A percentile compares a stretch with the other conserved stretches of the same genome.
Evolutionary conservation across 2,329 filamentous ascomycete species (phyloP).

Genomic region (Truncatella angustata): DNA sequence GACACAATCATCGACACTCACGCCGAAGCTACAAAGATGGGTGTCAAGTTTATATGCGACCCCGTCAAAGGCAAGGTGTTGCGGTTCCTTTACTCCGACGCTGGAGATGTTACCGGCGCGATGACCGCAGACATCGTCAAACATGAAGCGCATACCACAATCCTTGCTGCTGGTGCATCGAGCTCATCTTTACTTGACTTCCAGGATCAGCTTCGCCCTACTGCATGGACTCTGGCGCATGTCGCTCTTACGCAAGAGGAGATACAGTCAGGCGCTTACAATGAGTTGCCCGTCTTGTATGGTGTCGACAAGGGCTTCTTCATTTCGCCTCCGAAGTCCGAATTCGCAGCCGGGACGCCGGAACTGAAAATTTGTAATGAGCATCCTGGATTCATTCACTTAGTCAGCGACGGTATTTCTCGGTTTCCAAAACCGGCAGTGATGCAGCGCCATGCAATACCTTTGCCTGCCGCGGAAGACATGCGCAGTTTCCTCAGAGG

Average conservation of each 20-base stretch:
- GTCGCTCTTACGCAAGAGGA: constrained; percentile 45
- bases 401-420: constrained; percentile 20
- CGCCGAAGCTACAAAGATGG: constrained; percentile 41
- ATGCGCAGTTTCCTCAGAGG: constrained; percentile 47
- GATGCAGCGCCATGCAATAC: constrained; percentile 35
- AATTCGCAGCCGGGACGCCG: constrained; percentile 32
- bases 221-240: constrained; percentile 50
- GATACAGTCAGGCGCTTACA: constrained; percentile 32
- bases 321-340: constrained; percentile 44
- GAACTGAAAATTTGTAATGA: constrained; percentile 54
- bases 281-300: constrained; percentile 44
- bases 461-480: constrained; percentile 42
- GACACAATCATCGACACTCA: constrained; percentile 45
- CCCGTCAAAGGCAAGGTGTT: constrained; percentile 12
- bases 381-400: constrained; percentile 55
- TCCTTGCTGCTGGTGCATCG: constrained; percentile 46
- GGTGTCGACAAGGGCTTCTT: constrained; percentile 45
- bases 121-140: constrained; percentile 35
- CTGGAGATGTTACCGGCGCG: constrained; percentile 38
- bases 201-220: constrained; percentile 48
- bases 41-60: constrained; percentile 44
- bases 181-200: constrained; percentile 45
- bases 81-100: constrained; percentile 2
- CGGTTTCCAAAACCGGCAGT: not conserved
- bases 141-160: constrained; percentile 38